These are phyloP conservation scores for Beta corolliflora DNA, from an alignment of 179 eudicot genomes.

Conservation along the genomic window DNA sequence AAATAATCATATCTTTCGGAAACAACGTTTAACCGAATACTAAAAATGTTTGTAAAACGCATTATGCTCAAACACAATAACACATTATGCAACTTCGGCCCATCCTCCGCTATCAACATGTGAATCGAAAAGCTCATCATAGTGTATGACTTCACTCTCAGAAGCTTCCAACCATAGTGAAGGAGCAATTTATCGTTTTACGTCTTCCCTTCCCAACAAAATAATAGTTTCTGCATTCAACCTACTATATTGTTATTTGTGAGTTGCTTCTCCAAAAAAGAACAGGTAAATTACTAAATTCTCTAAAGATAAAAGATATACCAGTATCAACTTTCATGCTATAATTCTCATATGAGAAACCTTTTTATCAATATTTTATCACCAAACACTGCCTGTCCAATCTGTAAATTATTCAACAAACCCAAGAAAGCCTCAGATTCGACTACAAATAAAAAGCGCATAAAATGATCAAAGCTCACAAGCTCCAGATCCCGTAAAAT, in stretches of 20 bases:
- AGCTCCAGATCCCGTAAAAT: background rate
- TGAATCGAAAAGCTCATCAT: too few relatives aligned
- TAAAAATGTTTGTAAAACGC: too few relatives aligned
- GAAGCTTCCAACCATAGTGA: too few relatives aligned
- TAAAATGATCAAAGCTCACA: background rate
- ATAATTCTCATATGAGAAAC: background rate
- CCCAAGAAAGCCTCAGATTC: background rate
- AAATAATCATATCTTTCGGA: too few relatives aligned
- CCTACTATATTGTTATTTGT: background rate
- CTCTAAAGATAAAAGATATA: background rate
- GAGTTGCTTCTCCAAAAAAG: too few relatives aligned
- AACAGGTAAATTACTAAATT: background rate
- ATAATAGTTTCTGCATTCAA: background rate
- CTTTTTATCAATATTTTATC: background rate
- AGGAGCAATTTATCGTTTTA: too few relatives aligned
- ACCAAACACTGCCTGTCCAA: background rate
- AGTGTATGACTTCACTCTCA: too few relatives aligned
- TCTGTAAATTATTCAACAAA: background rate
- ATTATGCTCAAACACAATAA: too few relatives aligned
- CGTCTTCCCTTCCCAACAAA: background rate
- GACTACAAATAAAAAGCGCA: background rate
- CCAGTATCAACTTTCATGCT: background rate
- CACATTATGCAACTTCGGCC: too few relatives aligned
- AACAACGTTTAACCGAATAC: too few relatives aligned
- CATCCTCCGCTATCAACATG: too few relatives aligned